These are phyloP conservation scores for Termitomyces sp. DNA, from an alignment of 768 basidiomycete genomes.

Conservation along the genomic window DNA sequence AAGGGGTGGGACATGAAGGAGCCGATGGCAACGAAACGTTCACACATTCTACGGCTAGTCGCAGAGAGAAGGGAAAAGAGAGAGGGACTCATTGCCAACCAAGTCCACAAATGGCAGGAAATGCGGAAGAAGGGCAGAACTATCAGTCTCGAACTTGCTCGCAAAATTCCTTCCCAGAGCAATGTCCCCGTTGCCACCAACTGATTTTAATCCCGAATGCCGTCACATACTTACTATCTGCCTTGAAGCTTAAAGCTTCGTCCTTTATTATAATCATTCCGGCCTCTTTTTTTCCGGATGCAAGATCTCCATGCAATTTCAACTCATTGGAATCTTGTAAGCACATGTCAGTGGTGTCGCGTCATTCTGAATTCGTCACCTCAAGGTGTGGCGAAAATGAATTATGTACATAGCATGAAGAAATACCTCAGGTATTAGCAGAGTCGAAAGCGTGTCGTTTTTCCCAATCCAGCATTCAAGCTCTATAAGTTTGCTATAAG, in stretches of 20 bases:
- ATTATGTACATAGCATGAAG: neutral
- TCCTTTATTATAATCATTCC: neutral
- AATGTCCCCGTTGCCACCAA: constrained; percentile 2
- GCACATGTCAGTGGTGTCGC: neutral
- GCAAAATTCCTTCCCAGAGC: constrained; percentile 1
- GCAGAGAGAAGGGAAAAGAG: constrained; percentile 36
- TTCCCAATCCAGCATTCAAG: too few species aligned
- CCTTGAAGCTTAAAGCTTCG: neutral
- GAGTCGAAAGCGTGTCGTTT: neutral
- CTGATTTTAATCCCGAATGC: neutral
- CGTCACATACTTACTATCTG: neutral
- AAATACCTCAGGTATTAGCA: neutral
- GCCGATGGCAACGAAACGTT: constrained; percentile 37
- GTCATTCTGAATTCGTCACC: neutral
- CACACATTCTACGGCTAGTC: constrained; percentile 39
- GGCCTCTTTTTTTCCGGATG: neutral
- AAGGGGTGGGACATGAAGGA: constrained; percentile 39
- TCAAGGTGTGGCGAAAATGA: neutral
- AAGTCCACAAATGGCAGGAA: constrained; percentile 29
- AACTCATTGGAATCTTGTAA: neutral
- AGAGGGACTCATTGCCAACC: constrained; percentile 31
- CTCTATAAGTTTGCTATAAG: neutral
- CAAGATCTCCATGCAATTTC: neutral
- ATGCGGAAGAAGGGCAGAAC: constrained; percentile 27
- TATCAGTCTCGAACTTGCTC: constrained; percentile 14